These are phyloP conservation scores for Benincasa hispida DNA, from an alignment of 306 rosid genomes.

Conservation along the genomic window DNA sequence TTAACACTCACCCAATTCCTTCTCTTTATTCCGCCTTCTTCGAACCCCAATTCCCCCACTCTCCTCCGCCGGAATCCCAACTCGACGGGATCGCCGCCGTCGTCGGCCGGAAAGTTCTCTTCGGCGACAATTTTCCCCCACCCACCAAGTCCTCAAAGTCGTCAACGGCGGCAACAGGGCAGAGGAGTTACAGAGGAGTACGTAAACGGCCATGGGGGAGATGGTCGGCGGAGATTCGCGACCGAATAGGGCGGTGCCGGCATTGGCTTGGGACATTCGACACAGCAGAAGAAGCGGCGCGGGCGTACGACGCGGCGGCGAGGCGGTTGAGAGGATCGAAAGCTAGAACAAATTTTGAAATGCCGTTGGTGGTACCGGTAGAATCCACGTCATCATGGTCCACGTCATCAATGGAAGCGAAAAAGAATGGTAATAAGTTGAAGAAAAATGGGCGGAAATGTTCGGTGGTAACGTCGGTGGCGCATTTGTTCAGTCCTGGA, in stretches of 20 bases:
- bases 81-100: constrained; percentile 84
- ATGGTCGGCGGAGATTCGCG: constrained; percentile 91
- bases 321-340: constrained; percentile 71
- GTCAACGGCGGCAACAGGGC: constrained; percentile 2
- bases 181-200: constrained; percentile 62
- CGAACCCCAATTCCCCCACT: constrained; percentile 10
- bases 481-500: constrained; percentile 43
- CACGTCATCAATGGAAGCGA: constrained; percentile 1
- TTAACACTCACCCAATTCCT: neutral
- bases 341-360: constrained; percentile 66
- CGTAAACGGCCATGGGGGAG: constrained; percentile 93
- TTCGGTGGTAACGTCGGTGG: constrained; percentile 49
- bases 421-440: neutral
- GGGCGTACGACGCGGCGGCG: constrained; percentile 88
- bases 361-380: constrained; percentile 43
- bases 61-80: neutral
- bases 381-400: neutral
- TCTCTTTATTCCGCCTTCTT: constrained; percentile 3
- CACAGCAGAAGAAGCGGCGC: constrained; percentile 92
- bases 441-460: constrained; percentile 19
- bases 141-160: neutral
- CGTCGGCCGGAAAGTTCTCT: constrained; percentile 58
- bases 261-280: constrained; percentile 92
- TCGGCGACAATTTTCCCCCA: constrained; percentile 13
- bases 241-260: constrained; percentile 69